Evolutionary conservation across 805 yeast species (phyloP).

Genomic region (Nakazawaea wickerhamii): DNA sequence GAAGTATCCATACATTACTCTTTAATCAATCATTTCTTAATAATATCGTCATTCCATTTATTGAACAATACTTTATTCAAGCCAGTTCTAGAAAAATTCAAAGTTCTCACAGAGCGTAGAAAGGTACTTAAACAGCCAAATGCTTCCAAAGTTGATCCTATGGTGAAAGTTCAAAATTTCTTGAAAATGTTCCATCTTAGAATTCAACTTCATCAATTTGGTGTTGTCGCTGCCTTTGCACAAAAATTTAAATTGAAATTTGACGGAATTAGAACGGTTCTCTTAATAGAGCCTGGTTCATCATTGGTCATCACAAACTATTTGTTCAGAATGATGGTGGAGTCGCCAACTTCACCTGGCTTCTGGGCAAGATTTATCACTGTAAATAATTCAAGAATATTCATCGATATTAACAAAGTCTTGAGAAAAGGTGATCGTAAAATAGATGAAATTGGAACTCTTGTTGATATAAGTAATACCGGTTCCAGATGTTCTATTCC

Average conservation of each 20-base stretch:
- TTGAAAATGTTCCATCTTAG: constrained; percentile 4
- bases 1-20: constrained; percentile 23
- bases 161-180: constrained; percentile 1
- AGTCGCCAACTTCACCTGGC: constrained; percentile 42
- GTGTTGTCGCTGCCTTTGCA: constrained; percentile 33
- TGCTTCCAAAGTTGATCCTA: not conserved
- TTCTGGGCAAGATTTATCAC: constrained; percentile 46
- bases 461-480: constrained; percentile 24
- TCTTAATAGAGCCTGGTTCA: constrained; percentile 17
- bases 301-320: constrained; percentile 18
- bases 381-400: constrained; percentile 15
- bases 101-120: not conserved
- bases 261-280: constrained; percentile 31
- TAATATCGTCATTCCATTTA: constrained; percentile 39
- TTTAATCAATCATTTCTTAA: constrained; percentile 38
- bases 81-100: not conserved
- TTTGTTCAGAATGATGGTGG: constrained; percentile 40
- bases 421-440: constrained; percentile 8
- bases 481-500: constrained; percentile 58
- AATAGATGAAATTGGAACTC: constrained; percentile 15
- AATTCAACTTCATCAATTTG: constrained; percentile 19
- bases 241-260: constrained; percentile 43
- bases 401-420: constrained; percentile 8
- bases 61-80: constrained; percentile 32
- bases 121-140: not conserved